These are phyloP conservation scores for Cenchrus purpureus DNA, from an alignment of 176 grass and related monocot species.

Conservation along the genomic window DNA sequence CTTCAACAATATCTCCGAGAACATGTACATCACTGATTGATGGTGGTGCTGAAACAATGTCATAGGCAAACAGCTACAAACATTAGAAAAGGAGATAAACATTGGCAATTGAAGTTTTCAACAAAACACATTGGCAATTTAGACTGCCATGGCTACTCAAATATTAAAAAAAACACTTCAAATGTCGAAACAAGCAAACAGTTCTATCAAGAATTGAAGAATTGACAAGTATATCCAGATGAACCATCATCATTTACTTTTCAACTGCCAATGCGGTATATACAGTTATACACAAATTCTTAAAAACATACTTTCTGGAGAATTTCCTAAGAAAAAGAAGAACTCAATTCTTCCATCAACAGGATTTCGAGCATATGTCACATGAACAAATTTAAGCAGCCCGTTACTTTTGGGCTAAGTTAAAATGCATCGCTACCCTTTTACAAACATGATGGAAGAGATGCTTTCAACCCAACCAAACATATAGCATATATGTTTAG, in stretches of 20 bases:
- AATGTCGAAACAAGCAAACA: constrained; percentile 18
- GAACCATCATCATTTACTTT: constrained; percentile 34
- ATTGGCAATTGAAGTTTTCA: background rate
- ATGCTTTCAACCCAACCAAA: constrained; percentile 23
- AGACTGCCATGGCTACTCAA: constrained; percentile 9
- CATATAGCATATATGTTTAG: constrained; percentile 10
- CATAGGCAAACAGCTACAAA: constrained; percentile 38
- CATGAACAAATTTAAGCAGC: constrained; percentile 5
- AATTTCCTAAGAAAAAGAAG: constrained; percentile 1
- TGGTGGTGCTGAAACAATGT: constrained; percentile 76
- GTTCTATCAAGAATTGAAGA: constrained; percentile 28
- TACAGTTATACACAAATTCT: constrained; percentile 22
- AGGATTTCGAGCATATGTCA: constrained; percentile 7
- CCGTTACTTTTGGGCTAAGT: constrained; percentile 16
- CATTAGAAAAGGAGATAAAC: constrained; percentile 10
- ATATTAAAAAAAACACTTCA: background rate
- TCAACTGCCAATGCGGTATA: background rate
- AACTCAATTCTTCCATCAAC: background rate
- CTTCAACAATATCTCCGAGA: constrained; percentile 86
- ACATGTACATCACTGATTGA: constrained; percentile 81
- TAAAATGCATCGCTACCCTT: constrained; percentile 11
- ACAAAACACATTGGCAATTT: background rate
- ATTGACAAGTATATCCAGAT: constrained; percentile 19
- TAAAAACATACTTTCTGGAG: background rate
- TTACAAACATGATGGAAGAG: constrained; percentile 13